Base-by-base conservation (phyloP, 1,284 basidiomycete genomes). In the Tilletia indica region DNA sequence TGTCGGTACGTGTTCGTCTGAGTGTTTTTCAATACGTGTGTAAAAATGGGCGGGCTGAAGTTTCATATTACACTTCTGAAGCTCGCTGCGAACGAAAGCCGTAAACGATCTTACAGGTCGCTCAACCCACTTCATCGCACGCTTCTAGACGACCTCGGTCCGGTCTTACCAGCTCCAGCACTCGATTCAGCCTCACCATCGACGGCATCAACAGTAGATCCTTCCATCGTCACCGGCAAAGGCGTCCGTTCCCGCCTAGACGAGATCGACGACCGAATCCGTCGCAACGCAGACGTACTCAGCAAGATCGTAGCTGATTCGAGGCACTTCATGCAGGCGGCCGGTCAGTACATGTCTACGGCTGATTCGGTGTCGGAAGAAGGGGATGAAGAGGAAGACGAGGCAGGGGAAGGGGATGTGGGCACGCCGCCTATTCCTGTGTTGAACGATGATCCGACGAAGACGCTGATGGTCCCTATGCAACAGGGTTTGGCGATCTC, bases 231-330 rank as follows among this genome's bases (percentile, higher is more conserved):
- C 36, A 64, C 61, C 69, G 69, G 34, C 61, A 68, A 69, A 21
- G 77, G 82, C 3, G 76, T 83, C 70, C 77, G 71, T 47, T 70
- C 73, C 8, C 71, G 78, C 19, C 48, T 84, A 34, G 78, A 78
- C 25, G 82, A 83, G 69, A 77, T 84, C n/a, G 82, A 84, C 69
- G 82, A 84, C 47, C 76, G 82, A 0, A 82, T 84, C 45, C 78
- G 82, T 2, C 74, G 82, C 8, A 84, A 84, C 54, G 77, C 80
- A 2, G 81, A 82, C 48, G 70, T 84, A 25, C 74, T 83, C 9
- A 64, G 73, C 8, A 56, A 76, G 45, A 79, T 84, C 21, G 81
- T 77, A 4, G 70, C 76, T 39, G 78, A 83, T 45, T 79, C 79
- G 39, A 69, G 76, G 34, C 74, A 74, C 0, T 83, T 84, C 66